phyloP scores from a whole-genome alignment of 2,329 filamentous ascomycete genomes.

The Clonostachys rhizophaga region DNA sequence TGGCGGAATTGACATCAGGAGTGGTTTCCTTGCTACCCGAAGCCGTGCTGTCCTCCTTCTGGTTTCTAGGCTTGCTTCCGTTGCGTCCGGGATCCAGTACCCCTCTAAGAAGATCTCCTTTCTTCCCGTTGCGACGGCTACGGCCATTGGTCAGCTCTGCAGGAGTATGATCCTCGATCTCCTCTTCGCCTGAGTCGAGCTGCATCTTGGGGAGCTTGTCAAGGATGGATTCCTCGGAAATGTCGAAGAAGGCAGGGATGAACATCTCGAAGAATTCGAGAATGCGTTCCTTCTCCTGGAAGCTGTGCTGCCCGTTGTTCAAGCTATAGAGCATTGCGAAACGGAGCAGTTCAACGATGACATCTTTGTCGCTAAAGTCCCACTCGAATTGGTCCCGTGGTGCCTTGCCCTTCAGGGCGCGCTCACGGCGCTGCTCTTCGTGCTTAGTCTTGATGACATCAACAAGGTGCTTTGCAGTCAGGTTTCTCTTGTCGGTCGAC shows the following conservation, averaged over 20 bases:
- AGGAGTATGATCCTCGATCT: conserved; percentile 67
- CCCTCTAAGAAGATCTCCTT: conserved; percentile 75
- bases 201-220: conserved; percentile 65
- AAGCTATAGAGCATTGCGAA: conserved; percentile 62
- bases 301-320: conserved; percentile 66
- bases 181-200: conserved; percentile 69
- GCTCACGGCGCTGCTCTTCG: conserved; percentile 79
- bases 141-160: conserved; percentile 67
- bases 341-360: conserved; percentile 58
- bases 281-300: conserved; percentile 68
- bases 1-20: conserved; percentile 73
- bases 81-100: conserved; percentile 76
- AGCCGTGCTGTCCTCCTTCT: conserved; percentile 76
- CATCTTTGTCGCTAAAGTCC: conserved; percentile 66
- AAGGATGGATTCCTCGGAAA: conserved; percentile 65
- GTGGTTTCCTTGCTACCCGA: conserved; percentile 84
- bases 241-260: conserved; percentile 70
- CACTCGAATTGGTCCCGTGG: conserved; percentile 72
- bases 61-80: conserved; percentile 62
- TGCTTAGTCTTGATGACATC: conserved; percentile 89
- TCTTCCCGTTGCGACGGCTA: conserved; percentile 68
- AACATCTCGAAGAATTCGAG: conserved; percentile 74
- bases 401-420: conserved; percentile 55
- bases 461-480: conserved; percentile 84
- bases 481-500: conserved; percentile 83